Conservation (phyloP, 202 grass and related monocot species). For the Bolboschoenoplectus hybrid region DNA sequence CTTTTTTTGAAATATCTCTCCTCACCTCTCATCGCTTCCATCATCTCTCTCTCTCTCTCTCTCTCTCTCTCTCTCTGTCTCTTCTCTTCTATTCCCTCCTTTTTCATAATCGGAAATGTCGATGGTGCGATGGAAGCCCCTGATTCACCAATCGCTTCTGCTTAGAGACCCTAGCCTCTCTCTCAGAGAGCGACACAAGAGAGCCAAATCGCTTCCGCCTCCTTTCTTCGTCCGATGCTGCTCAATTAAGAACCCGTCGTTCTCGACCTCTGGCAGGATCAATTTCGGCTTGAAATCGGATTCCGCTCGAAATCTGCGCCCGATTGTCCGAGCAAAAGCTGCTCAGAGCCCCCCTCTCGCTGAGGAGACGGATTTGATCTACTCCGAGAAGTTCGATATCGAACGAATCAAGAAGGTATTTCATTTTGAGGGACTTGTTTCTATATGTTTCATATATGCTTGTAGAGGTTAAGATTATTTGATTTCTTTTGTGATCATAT, state of each 20-base stretch:
- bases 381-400: conserved; percentile 65
- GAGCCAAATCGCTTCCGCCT: conserved; percentile 37
- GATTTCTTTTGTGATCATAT: not conserved
- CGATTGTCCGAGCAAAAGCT: conserved; percentile 42
- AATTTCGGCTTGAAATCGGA: conserved; percentile 33
- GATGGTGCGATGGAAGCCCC: conserved; percentile 43
- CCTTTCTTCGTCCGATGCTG: conserved; percentile 36
- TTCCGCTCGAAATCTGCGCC: conserved; percentile 37
- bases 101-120: conserved; percentile 35
- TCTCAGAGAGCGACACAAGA: conserved; percentile 17
- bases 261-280: not conserved
- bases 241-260: conserved; percentile 12
- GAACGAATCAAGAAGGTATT: conserved; percentile 56
- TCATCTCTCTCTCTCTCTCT: not conserved
- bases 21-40: not conserved
- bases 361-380: conserved; percentile 43
- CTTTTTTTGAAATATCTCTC: too few species aligned
- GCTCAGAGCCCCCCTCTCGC: conserved; percentile 45
- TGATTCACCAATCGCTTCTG: conserved; percentile 34
- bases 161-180: conserved; percentile 24
- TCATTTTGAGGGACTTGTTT: conserved; percentile 16
- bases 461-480: not conserved
- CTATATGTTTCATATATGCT: not conserved
- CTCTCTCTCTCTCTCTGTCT: not conserved
- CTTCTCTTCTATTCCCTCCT: not conserved